Conservation (phyloP, 2,329 filamentous ascomycete species). For the Akanthomyces dipterigenus region DNA sequence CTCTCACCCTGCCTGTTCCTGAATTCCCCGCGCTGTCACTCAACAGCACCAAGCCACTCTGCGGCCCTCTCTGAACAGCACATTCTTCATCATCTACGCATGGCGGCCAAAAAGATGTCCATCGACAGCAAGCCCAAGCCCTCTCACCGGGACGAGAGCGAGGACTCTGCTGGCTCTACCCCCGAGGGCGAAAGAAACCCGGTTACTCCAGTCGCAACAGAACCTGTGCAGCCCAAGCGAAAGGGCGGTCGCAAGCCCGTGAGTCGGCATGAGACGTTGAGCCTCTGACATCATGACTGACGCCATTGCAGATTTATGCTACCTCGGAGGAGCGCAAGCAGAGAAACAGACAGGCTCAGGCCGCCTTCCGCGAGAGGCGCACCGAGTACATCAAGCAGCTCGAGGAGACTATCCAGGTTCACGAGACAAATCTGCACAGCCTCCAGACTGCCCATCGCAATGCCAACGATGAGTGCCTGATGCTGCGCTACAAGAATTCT, state of each 20-base stretch:
- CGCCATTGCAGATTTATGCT: constrained; percentile 73
- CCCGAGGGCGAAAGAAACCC: constrained; percentile 46
- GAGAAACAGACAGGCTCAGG: constrained; percentile 92
- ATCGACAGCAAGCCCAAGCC: constrained; percentile 50
- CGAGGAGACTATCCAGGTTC: constrained; percentile 92
- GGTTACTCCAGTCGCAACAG: constrained; percentile 29
- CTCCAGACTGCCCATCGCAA: constrained; percentile 90
- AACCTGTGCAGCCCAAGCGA: constrained; percentile 71
- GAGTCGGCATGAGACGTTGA: constrained; percentile 37
- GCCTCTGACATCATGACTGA: constrained; percentile 51
- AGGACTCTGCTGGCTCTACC: constrained; percentile 55
- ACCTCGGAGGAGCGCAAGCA: constrained; percentile 98
- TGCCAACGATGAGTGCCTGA: constrained; percentile 92
- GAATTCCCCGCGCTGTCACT: neutral
- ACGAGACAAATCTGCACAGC: constrained; percentile 89
- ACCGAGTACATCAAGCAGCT: constrained; percentile 99
- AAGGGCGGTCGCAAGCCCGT: constrained; percentile 98
- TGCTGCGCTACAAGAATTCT: constrained; percentile 98
- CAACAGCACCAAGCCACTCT: neutral
- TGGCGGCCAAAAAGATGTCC: constrained; percentile 64
- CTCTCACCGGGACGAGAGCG: constrained; percentile 44
- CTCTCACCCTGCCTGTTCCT: neutral
- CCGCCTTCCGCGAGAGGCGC: constrained; percentile 90
- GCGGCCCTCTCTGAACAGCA: neutral
- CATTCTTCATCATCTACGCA: constrained; percentile 28